A percentile compares a stretch with the other conserved stretches of the same genome.
Conservation (phyloP, 768 basidiomycete genomes). For the Boletus bicolor region DNA sequence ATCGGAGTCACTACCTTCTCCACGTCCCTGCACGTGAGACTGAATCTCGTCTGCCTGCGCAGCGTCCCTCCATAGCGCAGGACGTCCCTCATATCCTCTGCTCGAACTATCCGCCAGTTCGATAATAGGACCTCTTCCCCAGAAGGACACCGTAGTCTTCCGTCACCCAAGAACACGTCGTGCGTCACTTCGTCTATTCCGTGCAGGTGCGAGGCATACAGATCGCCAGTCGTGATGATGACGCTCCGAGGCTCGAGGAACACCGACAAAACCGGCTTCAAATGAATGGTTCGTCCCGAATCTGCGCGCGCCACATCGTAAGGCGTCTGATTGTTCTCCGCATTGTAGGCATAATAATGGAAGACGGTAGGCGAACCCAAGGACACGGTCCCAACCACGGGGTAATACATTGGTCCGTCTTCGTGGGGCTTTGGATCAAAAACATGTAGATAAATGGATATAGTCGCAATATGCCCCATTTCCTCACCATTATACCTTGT, state of each 20-base stretch:
- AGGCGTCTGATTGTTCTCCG: conserved; percentile 13
- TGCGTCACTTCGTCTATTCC: conserved; percentile 64
- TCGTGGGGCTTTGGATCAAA: conserved; percentile 69
- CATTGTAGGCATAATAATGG: conserved; percentile 70
- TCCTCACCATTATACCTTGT: conserved; percentile 87
- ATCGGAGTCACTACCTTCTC: conserved; percentile 45
- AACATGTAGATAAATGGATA: conserved; percentile 1
- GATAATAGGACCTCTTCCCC: conserved; percentile 41
- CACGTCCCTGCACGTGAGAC: conserved; percentile 85
- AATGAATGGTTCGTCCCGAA: conserved; percentile 56
- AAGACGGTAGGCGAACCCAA: conserved; percentile 81
- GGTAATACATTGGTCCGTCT: conserved; percentile 86
- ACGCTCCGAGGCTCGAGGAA: conserved; percentile 85
- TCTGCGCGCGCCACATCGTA: conserved; percentile 22
- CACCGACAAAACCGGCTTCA: conserved; percentile 63
- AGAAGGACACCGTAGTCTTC: conserved; percentile 23
- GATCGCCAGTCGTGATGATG: conserved; percentile 63
- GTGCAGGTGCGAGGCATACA: conserved; percentile 76
- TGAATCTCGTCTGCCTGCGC: conserved; percentile 61
- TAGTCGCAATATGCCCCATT: conserved; percentile 10
- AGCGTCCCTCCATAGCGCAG: conserved; percentile 51
- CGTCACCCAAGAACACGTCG: conserved; percentile 42
- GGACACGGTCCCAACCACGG: conserved; percentile 88
- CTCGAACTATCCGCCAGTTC: conserved; percentile 55
- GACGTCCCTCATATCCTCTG: conserved; percentile 35